These are phyloP conservation scores for Barnettozyma wickerhamii DNA, from an alignment of 805 yeast species.

Conservation along the genomic window DNA sequence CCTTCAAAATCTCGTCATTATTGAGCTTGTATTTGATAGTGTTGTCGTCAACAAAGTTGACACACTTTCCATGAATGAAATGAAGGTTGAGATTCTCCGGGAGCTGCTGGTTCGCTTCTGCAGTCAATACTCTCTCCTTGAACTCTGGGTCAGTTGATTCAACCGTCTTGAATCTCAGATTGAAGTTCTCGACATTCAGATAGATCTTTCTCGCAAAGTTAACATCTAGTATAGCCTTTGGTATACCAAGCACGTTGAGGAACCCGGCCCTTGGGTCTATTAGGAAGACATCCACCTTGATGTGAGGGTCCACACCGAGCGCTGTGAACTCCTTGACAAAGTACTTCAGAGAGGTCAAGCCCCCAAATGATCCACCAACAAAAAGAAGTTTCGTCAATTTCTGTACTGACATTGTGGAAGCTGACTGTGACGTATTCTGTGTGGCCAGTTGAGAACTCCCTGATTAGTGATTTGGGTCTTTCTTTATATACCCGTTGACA, in stretches of 20 bases:
- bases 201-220: constrained; percentile 34
- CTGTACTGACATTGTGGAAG: neutral
- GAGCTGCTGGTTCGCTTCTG: constrained; percentile 5
- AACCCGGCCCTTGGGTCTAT: constrained; percentile 39
- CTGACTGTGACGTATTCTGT: too few relatives aligned
- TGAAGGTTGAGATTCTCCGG: constrained; percentile 16
- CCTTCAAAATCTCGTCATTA: constrained; percentile 18
- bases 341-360: constrained; percentile 28
- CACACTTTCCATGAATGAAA: constrained; percentile 23
- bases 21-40: constrained; percentile 15
- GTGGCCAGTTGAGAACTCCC: too few relatives aligned
- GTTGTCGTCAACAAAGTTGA: constrained; percentile 21
- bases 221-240: constrained; percentile 32
- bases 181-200: constrained; percentile 26
- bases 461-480: too few relatives aligned
- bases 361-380: constrained; percentile 36
- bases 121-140: constrained; percentile 11
- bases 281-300: constrained; percentile 26
- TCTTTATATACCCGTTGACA: neutral
- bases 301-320: neutral
- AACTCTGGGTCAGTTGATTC: constrained; percentile 31
- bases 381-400: constrained; percentile 7
- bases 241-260: constrained; percentile 36
- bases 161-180: constrained; percentile 28
- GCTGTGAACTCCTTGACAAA: constrained; percentile 17